Evolutionary conservation across 2,329 filamentous ascomycete genomes (phyloP), one percentile per base, ranked within the genome.

Genomic region (Teratosphaeria viscida): DNA sequence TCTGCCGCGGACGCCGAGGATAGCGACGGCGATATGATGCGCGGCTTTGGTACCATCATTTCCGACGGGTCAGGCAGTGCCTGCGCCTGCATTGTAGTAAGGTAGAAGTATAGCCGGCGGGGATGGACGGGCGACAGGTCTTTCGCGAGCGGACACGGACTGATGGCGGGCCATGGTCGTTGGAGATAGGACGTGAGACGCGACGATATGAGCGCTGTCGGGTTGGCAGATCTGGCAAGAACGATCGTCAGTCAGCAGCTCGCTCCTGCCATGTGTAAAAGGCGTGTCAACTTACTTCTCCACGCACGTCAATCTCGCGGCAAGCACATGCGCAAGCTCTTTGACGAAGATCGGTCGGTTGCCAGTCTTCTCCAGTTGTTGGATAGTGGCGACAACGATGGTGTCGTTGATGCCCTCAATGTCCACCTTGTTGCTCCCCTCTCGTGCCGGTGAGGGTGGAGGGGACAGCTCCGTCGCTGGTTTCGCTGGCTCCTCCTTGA

Each of bases 271-370:
- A 34, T 12, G 4, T 16, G 26, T 54, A 19, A 32, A 23, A 55
- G n/a, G 11, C 55, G 27, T 52, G 14, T 55, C 29, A 54, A 83
- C 91, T 75, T 85, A 96, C 92, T 92, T 92, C 78, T 95, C 89
- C 61, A 99, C 90, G 64, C 89, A 89, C 61, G 86, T 84, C 64
- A 95, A 86, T 62, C 84, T 84, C 62, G 84, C 83, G 66, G 88
- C 84, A 61, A 97, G 81, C 57, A 95, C 83, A 14, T 85, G 83
- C 57, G 92, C 90, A 54, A 99, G 82, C 76, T 97, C 92, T 76
- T 96, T 96, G 64, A 97, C 90, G 34, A 97, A 81, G 75, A 96
- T 92, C 59, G 94, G 94, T 59, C 92, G 83, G 75, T 99, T 99
- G 62, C 86, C 88, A 1, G 92, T 95, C 72, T 88, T 88, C 74